Evolutionary conservation across 177 flowering plant genomes (phyloP).

Genomic region (Vitis hybrid): DNA sequence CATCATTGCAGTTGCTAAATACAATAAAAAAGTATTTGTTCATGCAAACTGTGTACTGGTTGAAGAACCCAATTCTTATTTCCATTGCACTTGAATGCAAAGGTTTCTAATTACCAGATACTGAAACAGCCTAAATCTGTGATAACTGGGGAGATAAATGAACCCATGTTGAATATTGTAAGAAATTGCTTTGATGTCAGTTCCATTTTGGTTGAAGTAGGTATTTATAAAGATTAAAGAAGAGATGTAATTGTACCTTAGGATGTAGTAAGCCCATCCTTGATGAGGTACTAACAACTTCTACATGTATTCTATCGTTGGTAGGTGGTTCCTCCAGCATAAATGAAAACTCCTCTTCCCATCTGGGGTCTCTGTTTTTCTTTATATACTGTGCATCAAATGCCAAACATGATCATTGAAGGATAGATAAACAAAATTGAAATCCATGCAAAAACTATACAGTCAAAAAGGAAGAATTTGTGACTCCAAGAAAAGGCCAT

Average conservation of each 20-base stretch:
- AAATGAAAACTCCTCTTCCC: constrained; percentile 88
- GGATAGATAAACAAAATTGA: not conserved
- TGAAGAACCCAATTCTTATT: too few species aligned
- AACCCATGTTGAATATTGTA: too few species aligned
- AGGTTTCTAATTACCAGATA: too few species aligned
- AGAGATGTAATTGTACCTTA: constrained; percentile 48
- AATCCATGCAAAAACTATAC: not conserved
- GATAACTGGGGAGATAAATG: too few species aligned
- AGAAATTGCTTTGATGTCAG: too few species aligned
- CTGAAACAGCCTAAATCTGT: too few species aligned
- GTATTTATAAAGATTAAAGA: too few species aligned
- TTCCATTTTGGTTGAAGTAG: too few species aligned
- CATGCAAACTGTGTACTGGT: not conserved
- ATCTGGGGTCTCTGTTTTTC: constrained; percentile 90
- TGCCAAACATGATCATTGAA: not conserved
- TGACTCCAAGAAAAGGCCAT: too few species aligned
- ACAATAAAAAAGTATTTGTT: not conserved
- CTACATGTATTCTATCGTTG: constrained; percentile 72
- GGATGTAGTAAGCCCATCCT: constrained; percentile 77
- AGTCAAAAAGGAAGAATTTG: not conserved
- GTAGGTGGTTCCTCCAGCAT: constrained; percentile 78
- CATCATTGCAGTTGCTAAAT: not conserved
- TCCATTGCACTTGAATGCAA: too few species aligned
- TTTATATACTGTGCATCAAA: constrained; percentile 51
- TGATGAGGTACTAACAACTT: constrained; percentile 71